These are phyloP conservation scores for Odontarrhena argentea DNA, from an alignment of 345 rosid species.

Conservation along the genomic window DNA sequence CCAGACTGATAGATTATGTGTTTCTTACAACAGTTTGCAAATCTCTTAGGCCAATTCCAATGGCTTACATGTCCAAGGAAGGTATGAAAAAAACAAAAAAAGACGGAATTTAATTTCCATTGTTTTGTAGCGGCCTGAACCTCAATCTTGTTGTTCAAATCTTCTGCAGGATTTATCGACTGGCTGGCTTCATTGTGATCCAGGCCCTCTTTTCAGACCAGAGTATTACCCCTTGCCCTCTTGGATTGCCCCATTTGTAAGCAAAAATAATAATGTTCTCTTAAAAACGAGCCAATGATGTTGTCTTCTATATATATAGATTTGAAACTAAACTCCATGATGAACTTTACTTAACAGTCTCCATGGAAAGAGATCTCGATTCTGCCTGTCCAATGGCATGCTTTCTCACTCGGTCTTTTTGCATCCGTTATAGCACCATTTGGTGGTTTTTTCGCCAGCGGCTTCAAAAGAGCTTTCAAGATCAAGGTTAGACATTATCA, in stretches of 20 bases:
- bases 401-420: constrained; percentile 79
- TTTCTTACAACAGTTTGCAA: constrained; percentile 70
- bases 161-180: constrained; percentile 74
- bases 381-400: constrained; percentile 93
- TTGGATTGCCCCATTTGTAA: constrained; percentile 70
- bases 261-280: background rate
- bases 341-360: constrained; percentile 49
- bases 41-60: constrained; percentile 67
- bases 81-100: constrained; percentile 42
- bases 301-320: constrained; percentile 14
- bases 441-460: constrained; percentile 98
- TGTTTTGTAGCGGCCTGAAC: background rate
- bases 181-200: constrained; percentile 94
- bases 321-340: background rate
- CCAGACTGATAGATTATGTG: constrained; percentile 9
- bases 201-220: constrained; percentile 78
- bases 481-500: constrained; percentile 58
- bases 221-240: constrained; percentile 58
- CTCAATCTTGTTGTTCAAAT: background rate
- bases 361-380: constrained; percentile 81
- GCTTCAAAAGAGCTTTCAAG: constrained; percentile 96
- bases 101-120: background rate
- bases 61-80: constrained; percentile 98
- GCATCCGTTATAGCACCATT: constrained; percentile 97
- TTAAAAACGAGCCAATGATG: background rate